Conservation (phyloP, 495 filamentous ascomycete genomes). For the Durotheca rogersii region DNA sequence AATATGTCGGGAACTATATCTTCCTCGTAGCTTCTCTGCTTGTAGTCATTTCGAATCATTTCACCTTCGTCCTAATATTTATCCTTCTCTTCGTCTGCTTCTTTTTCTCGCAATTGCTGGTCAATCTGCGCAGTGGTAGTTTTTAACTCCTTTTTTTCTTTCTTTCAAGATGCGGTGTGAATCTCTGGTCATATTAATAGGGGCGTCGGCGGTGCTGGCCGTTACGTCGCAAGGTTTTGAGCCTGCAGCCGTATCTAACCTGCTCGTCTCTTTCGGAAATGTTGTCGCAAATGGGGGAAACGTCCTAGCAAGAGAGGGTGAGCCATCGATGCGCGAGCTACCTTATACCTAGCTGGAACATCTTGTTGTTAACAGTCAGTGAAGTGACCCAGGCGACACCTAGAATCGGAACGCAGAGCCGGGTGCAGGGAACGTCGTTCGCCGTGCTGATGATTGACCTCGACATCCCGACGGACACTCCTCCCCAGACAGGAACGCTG, state of each 20-base stretch:
- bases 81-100: constrained; percentile 1
- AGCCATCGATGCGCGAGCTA: constrained; percentile 4
- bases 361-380: constrained; percentile 1
- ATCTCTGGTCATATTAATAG: constrained; percentile 33
- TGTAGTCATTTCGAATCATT: too few species aligned
- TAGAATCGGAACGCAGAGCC: constrained; percentile 38
- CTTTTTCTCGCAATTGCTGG: constrained; percentile 26
- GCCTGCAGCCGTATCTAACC: constrained; percentile 34
- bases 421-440: constrained; percentile 34
- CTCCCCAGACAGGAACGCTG: constrained; percentile 39
- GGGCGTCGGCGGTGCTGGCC: constrained; percentile 34
- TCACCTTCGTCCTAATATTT: too few species aligned
- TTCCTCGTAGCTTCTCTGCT: too few species aligned
- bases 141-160: neutral
- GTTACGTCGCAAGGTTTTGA: constrained; percentile 41
- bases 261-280: constrained; percentile 40
- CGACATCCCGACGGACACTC: constrained; percentile 44
- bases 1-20: constrained; percentile 23
- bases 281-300: constrained; percentile 35
- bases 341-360: neutral
- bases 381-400: constrained; percentile 30
- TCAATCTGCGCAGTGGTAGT: constrained; percentile 17
- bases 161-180: constrained; percentile 37
- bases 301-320: constrained; percentile 37
- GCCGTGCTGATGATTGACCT: constrained; percentile 46